Base-by-base conservation (phyloP, 2,329 filamentous ascomycete genomes). In the Scopulariopsis brevicaulis region DNA sequence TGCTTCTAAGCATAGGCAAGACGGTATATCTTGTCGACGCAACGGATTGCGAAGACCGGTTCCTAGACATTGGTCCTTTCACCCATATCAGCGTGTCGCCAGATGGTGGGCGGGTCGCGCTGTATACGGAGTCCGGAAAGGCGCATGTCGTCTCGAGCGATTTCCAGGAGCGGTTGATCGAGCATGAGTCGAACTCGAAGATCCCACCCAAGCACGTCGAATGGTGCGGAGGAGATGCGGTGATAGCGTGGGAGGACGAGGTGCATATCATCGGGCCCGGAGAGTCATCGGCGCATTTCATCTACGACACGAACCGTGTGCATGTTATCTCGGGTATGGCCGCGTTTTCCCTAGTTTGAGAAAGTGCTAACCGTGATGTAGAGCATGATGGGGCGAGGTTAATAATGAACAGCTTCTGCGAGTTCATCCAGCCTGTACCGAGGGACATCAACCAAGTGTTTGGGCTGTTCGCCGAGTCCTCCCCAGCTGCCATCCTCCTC, bases 211-310 rank as follows among this genome's bases (percentile, higher is more conserved):
- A 90, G 65, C 90, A 94, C 62, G 80, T 99, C 61, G 87, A 94
- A 65, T 99, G 94, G 94, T 99, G 94, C 70, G 94, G 94, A 5
- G 93, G 94, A 65, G 93, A 97, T 70, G 90, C 92, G 15, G 88
- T 96, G 32, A 84, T 99, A 65, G 92, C 92, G 0, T 99, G 94
- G 94, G 94, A 97, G 67, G 94, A 99, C 67, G 94, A 99, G 70
- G 86, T 99, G 4, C 94, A 96, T 67, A 80, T 99, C 32, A 87
- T 99, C 60, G 94, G 93, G 0, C 90, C 91, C 0, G 87, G 86
- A 43, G 90, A 90, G 51, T 82, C 87, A 11, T 85, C 87, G 5
- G 84, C 75, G 50, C 85, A 83, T 61, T 94, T 91, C 69, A 93
- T 91, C 64, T 97, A 97, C 70, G 91, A 97, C 66, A 89, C 87